phyloP scores from a whole-genome alignment of 1,284 basidiomycete species.

The Heterobasidion annosum region DNA sequence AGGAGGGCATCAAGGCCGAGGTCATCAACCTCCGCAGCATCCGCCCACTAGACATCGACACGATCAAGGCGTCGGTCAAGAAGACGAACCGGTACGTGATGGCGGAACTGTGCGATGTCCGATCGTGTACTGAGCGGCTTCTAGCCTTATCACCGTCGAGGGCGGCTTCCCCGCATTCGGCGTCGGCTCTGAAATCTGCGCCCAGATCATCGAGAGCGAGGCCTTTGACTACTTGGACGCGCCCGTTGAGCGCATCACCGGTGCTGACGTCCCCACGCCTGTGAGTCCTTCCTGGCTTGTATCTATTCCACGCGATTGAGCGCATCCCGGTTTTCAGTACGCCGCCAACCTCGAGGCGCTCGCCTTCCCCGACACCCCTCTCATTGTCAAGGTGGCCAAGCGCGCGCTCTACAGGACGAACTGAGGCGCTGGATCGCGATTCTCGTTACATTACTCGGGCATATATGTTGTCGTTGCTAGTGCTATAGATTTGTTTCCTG shows the following conservation, averaged over 20 bases:
- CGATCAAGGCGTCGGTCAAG: slow-evolving; percentile 93
- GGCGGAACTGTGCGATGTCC: slow-evolving; percentile 5
- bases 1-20: slow-evolving; percentile 96
- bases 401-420: slow-evolving; percentile 85
- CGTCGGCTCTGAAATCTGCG: slow-evolving; percentile 97
- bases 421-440: slow-evolving; percentile 25
- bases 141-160: slow-evolving; percentile 86
- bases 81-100: slow-evolving; percentile 83
- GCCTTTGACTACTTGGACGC: slow-evolving; percentile 98
- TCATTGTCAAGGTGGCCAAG: slow-evolving; percentile 88
- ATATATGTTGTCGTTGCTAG: slow-evolving; percentile 12
- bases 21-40: slow-evolving; percentile 96
- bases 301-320: slow-evolving; percentile 1
- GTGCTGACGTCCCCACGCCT: slow-evolving; percentile 94
- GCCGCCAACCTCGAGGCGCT: slow-evolving; percentile 82
- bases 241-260: slow-evolving; percentile 94
- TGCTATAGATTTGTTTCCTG: slow-evolving; percentile 13
- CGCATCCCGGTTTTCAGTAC: slow-evolving; percentile 45
- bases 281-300: slow-evolving; percentile 38
- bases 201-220: slow-evolving; percentile 92
- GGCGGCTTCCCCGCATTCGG: slow-evolving; percentile 98
- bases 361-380: slow-evolving; percentile 84
- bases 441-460: not conserved
- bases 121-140: not conserved
- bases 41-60: slow-evolving; percentile 95